Evolutionary conservation across 371 early-diverging fungal species (phyloP).

Genomic region (Lichtheimia hyalospora): DNA sequence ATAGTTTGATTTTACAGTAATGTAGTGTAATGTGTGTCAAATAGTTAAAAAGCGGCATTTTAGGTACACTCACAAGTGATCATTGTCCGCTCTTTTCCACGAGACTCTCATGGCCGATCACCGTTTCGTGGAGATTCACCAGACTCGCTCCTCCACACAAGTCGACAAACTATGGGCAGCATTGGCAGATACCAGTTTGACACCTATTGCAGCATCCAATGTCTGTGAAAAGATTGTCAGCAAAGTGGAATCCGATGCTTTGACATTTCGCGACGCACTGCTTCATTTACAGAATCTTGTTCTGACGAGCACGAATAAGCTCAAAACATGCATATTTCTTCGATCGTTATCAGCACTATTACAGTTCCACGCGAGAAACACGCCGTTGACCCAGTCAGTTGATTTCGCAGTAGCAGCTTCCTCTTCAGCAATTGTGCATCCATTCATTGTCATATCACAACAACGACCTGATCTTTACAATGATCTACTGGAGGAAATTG

Average conservation of each 20-base stretch:
- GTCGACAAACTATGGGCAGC: conserved; percentile 21
- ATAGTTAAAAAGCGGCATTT: no score
- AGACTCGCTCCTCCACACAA: conserved; percentile 9
- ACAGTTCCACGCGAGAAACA: conserved; percentile 9
- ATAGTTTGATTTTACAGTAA: no score
- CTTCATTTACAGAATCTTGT: conserved; percentile 30
- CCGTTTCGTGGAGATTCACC: conserved; percentile 40
- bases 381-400: neutral
- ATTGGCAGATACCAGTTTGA: conserved; percentile 15
- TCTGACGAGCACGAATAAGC: conserved; percentile 12
- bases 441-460: conserved; percentile 24
- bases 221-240: conserved; percentile 30
- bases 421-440: conserved; percentile 19
- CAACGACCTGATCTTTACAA: conserved; percentile 26
- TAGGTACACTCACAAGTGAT: no score
- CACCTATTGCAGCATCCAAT: conserved; percentile 37
- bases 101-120: conserved; percentile 13
- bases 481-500: conserved; percentile 23
- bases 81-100: no score
- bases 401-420: conserved; percentile 1
- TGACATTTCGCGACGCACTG: conserved; percentile 13
- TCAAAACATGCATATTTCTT: conserved; percentile 25
- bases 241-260: conserved; percentile 8
- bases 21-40: no score
- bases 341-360: conserved; percentile 23